A percentile compares a stretch with the other conserved stretches of the same genome.
Conservation (phyloP, 345 rosid species). For the Stellera chamaejasme region DNA sequence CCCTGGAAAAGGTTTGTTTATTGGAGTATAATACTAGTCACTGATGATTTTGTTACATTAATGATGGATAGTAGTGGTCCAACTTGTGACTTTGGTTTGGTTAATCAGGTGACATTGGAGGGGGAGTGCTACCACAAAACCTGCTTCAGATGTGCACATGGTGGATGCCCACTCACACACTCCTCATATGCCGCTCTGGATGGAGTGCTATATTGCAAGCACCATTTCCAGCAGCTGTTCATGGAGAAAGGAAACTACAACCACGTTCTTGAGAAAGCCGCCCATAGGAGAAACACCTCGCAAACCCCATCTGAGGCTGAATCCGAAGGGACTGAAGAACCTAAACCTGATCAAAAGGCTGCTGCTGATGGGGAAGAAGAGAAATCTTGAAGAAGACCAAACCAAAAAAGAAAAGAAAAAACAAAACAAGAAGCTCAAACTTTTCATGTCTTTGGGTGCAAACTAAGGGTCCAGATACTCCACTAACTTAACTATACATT, state of each 20-base stretch:
- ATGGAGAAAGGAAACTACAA: conserved; percentile 87
- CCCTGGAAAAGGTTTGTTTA: conserved; percentile 75
- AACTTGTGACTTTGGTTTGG: background rate
- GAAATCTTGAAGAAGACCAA: conserved; percentile 15
- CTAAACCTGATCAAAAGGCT: background rate
- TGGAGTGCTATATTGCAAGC: conserved; percentile 88
- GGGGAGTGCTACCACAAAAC: conserved; percentile 92
- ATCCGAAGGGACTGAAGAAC: conserved; percentile 16
- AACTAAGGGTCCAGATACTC: too few species aligned
- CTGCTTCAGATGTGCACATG: conserved; percentile 95
- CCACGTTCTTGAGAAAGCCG: conserved; percentile 71
- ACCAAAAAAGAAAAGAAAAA: too few species aligned
- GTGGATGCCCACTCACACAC: conserved; percentile 85
- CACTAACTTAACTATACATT: too few species aligned
- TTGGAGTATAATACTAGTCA: background rate
- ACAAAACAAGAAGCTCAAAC: too few species aligned
- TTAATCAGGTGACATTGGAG: conserved; percentile 63
- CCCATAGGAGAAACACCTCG: conserved; percentile 52
- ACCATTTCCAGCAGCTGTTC: conserved; percentile 92
- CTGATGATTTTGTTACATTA: background rate
- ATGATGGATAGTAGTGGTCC: background rate
- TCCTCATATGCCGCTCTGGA: conserved; percentile 88
- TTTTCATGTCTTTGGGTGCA: too few species aligned
- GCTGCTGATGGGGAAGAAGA: conserved; percentile 17
- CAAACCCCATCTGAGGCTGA: conserved; percentile 37